phyloP scores from a whole-genome alignment of 208 protist species.

The Acanthamoeba royreba region DNA sequence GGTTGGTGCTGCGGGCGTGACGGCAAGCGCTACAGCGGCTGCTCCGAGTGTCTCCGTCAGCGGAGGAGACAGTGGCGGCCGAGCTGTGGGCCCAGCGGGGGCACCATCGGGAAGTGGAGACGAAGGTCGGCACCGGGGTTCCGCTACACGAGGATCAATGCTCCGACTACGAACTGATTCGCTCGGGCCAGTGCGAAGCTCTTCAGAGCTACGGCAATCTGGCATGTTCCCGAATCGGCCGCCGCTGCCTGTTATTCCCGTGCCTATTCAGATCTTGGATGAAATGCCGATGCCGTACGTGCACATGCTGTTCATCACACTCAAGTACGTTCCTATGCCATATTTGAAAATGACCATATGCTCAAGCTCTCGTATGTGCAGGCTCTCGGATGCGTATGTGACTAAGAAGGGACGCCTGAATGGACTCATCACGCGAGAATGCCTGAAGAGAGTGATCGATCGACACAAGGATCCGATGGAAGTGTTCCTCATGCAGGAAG shows the following conservation, averaged over 20 bases:
- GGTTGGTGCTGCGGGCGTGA: no score
- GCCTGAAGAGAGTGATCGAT: not conserved
- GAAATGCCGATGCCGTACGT: conserved; percentile 6
- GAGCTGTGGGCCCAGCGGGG: no score
- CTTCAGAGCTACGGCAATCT: no score
- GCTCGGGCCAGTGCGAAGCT: no score
- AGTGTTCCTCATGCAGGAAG: conserved; percentile 2
- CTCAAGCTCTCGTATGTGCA: not conserved
- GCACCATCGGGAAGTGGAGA: no score
- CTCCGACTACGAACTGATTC: no score
- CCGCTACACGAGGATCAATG: no score
- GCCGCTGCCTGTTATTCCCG: not conserved
- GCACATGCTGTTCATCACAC: conserved; percentile 39
- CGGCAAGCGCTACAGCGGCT: no score
- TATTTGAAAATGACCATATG: not conserved
- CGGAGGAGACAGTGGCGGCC: no score
- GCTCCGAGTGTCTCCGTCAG: no score
- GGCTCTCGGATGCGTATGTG: conserved; percentile 1
- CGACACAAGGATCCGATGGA: conserved; percentile 3
- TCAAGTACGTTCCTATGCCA: not conserved
- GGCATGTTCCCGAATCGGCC: not conserved
- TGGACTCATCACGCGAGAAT: not conserved
- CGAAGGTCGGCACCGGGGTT: no score
- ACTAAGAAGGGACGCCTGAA: not conserved
- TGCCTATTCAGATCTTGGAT: not conserved